These are phyloP conservation scores for Hemisphaericaspora xylanilytica DNA, from an alignment of 1,139 yeast genomes.

Conservation along the genomic window DNA sequence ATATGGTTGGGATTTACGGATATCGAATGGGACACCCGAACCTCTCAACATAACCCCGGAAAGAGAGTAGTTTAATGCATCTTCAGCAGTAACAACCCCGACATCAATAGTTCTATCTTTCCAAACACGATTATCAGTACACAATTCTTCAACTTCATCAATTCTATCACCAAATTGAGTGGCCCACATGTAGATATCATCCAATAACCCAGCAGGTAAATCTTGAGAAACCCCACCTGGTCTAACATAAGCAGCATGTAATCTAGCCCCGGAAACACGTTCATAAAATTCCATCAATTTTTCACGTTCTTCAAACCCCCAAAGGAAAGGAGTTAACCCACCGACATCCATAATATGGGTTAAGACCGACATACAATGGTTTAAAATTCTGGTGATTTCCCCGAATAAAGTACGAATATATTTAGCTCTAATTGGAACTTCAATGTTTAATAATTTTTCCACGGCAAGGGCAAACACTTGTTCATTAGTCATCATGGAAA, in stretches of 20 bases:
- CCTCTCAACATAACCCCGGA: conserved; percentile 92
- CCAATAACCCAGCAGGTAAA: conserved; percentile 80
- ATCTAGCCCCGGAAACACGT: conserved; percentile 87
- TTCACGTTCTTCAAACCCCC: conserved; percentile 95
- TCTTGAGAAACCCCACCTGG: conserved; percentile 95
- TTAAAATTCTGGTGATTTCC: conserved; percentile 79
- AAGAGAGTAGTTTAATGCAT: conserved; percentile 76
- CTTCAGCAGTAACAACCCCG: conserved; percentile 82
- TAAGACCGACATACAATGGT: conserved; percentile 83
- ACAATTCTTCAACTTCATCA: conserved; percentile 86
- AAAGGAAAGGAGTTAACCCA: conserved; percentile 87
- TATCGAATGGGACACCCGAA: conserved; percentile 83
- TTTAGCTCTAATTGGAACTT: conserved; percentile 80
- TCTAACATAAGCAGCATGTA: conserved; percentile 84
- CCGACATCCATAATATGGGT: conserved; percentile 96
- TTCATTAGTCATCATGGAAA: conserved; percentile 92
- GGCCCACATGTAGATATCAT: conserved; percentile 95
- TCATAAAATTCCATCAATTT: conserved; percentile 92
- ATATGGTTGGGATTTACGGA: conserved; percentile 85
- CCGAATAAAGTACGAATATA: conserved; percentile 86
- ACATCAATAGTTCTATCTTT: conserved; percentile 81
- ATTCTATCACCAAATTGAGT: conserved; percentile 92
- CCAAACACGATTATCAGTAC: conserved; percentile 92
- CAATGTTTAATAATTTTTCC: conserved; percentile 80
- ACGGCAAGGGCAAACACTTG: conserved; percentile 82